These are phyloP conservation scores for Cruciata laevipes DNA, from an alignment of 257 asterid genomes.

Conservation along the genomic window DNA sequence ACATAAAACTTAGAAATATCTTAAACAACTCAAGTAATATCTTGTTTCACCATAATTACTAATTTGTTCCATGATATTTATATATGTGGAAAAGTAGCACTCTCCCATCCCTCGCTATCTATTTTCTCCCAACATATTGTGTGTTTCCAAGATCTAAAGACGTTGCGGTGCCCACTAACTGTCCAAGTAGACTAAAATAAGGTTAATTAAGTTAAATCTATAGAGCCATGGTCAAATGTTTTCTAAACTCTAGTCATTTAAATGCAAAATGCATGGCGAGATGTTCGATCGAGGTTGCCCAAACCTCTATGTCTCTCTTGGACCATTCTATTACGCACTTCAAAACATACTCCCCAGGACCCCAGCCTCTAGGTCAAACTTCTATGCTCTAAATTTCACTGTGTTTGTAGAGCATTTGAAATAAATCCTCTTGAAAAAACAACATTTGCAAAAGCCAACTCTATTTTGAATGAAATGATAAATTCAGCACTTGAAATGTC, in stretches of 20 bases:
- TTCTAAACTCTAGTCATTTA: no score
- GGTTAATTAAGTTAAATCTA: no score
- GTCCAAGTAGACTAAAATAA: background rate
- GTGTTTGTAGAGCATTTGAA: background rate
- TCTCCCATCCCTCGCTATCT: background rate
- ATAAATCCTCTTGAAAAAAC: no score
- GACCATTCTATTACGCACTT: background rate
- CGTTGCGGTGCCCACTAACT: background rate
- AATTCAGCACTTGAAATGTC: no score
- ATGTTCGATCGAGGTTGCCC: slow-evolving; percentile 2
- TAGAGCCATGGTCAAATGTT: background rate
- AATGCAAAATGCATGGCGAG: background rate
- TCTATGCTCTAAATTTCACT: background rate
- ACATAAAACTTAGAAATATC: no score
- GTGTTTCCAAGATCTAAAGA: slow-evolving; percentile 3
- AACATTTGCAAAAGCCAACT: no score
- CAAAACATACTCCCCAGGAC: no score
- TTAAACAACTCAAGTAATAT: no score
- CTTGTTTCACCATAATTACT: no score
- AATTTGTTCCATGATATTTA: no score
- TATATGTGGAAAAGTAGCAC: no score
- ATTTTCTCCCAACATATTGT: slow-evolving; percentile 19
- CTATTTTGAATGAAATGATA: no score
- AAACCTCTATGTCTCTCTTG: background rate
- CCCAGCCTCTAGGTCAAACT: background rate